phyloP scores from a whole-genome alignment of 192 early-diverging fungal genomes.

The Umbelopsis sp. region DNA sequence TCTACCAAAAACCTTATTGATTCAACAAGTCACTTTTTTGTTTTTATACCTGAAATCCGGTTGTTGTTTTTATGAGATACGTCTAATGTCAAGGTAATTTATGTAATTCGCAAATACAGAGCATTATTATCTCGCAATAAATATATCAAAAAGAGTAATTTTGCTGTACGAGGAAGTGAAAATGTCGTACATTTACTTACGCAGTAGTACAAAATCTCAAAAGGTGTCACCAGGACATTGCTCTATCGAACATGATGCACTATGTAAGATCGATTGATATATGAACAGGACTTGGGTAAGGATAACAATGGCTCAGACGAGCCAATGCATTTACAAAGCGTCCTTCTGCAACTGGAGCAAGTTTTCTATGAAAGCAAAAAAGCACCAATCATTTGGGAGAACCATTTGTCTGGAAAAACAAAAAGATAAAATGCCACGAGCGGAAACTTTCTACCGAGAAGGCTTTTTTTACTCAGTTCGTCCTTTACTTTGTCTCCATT shows the following conservation, averaged over 20 bases:
- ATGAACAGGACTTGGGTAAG: background rate
- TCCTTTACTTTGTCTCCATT: background rate
- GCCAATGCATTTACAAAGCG: background rate
- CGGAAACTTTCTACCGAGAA: constrained; percentile 18
- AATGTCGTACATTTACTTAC: background rate
- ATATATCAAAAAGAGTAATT: background rate
- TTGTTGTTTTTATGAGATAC: background rate
- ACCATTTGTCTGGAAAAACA: no score
- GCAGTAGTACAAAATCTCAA: no score
- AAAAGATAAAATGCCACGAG: background rate
- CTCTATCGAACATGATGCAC: no score
- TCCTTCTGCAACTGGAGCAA: background rate
- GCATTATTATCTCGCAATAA: background rate
- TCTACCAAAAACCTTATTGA: background rate
- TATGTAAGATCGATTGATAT: no score
- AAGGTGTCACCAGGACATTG: no score
- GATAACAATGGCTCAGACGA: background rate
- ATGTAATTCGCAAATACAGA: background rate
- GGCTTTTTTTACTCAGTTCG: background rate
- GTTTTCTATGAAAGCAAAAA: background rate
- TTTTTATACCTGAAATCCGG: background rate
- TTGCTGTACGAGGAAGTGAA: background rate
- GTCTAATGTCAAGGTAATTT: background rate
- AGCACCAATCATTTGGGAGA: constrained; percentile 7
- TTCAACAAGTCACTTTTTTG: background rate